Evolutionary conservation across 2,329 filamentous ascomycete genomes (phyloP).

Genomic region (Calonectria pauciramosa): DNA sequence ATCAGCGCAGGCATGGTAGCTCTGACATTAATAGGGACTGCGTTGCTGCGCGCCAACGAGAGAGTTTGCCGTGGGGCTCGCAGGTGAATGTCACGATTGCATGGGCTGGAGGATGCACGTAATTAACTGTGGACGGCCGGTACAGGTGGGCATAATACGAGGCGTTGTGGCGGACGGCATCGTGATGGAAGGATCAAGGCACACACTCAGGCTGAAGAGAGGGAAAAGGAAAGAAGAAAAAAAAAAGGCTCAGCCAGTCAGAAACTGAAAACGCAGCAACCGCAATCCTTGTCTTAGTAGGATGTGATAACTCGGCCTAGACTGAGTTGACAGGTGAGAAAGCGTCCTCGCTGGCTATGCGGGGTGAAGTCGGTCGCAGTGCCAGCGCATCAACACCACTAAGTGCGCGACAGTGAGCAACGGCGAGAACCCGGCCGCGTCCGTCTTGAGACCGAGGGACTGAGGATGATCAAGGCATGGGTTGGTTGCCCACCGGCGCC

Average conservation of each 20-base stretch:
- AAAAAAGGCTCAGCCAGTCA: not conserved
- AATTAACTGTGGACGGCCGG: not conserved
- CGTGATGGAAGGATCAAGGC: not conserved
- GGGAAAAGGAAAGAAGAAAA: not conserved
- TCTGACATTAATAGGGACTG: slow-evolving; percentile 3
- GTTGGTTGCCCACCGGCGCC: not conserved
- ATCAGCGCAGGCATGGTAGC: slow-evolving; percentile 38
- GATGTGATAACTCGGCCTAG: slow-evolving; percentile 17
- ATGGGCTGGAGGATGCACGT: not conserved
- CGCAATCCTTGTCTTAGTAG: slow-evolving; percentile 25
- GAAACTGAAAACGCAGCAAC: not conserved
- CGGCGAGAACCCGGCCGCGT: not conserved
- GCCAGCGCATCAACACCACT: slow-evolving; percentile 26
- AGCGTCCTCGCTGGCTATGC: slow-evolving; percentile 8
- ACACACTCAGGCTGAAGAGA: not conserved
- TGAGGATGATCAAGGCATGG: not conserved
- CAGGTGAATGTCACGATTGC: not conserved
- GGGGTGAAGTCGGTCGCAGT: slow-evolving; percentile 24
- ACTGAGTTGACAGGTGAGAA: slow-evolving; percentile 16
- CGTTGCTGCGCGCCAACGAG: not conserved
- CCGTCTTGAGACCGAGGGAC: not conserved
- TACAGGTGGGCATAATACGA: not conserved
- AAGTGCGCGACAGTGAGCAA: not conserved
- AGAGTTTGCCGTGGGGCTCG: not conserved
- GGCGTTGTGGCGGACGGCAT: not conserved